Evolutionary conservation across 2,329 filamentous ascomycete species (phyloP), one percentile per base, ranked within the genome.

Genomic region (Scytalidium lignicola): DNA sequence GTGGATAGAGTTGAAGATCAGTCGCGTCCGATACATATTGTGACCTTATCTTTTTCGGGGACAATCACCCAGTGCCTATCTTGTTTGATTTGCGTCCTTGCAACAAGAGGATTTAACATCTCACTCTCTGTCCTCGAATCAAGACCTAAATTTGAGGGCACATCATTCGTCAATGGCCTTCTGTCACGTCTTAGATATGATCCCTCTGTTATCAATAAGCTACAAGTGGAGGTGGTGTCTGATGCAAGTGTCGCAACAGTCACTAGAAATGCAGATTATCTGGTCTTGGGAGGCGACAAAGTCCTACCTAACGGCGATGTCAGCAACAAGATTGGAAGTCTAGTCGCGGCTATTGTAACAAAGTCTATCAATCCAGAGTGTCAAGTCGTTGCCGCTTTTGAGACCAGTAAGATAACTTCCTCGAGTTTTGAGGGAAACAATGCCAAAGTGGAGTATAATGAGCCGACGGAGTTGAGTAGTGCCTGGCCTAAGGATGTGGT

Each of bases 251-350:
- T 76, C 3, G 79, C 76, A 1, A 61, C 79, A 9, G 79, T 80
- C 1, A 71, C 76, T 3, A 58, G 62, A 17, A 67, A 64, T n/a
- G 69, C 78, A 3, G 74, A 86, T 55, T 46, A 84, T 1, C 66
- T 88, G 2, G 65, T 88, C 3, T 67, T 88, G 1, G 83, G 83
- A 1, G 82, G 83, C 1, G 84, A 88, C 59, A 69, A 79, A 3
- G 81, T 88, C 48, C 75, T 77, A 12, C 62, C 67, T 0, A 61
- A 67, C 1, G 83, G 82, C 2, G 75, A 78, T 23, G 77, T 86
- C 17, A 81, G 75, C 62, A 88, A 87, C 65, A 88, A 87, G 64
- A 81, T 74, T 0, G 83, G 84, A 0, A 83, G 80, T 1, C 64
- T 86, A 6, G 74, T 80, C 1, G 74, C 78, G 1, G 72, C 80